Evolutionary conservation across 2,329 filamentous ascomycete species (phyloP).

Genomic region (Curvularia lunata): DNA sequence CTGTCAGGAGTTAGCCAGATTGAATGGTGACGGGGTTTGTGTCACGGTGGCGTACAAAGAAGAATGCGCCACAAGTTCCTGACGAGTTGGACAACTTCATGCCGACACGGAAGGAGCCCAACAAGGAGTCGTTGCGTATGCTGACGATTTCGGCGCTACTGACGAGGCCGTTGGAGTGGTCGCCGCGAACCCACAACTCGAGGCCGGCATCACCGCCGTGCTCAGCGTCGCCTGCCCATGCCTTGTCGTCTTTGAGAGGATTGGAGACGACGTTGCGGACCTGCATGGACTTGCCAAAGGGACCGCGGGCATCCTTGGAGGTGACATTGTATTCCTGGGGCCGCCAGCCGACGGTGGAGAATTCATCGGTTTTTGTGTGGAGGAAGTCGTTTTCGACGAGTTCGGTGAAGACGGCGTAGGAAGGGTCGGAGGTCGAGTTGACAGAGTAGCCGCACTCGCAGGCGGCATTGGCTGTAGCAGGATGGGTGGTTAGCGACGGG

Average conservation of each 20-base stretch:
- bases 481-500: neutral
- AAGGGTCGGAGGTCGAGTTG: constrained; percentile 51
- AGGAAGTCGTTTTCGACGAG: constrained; percentile 75
- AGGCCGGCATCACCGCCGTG: constrained; percentile 52
- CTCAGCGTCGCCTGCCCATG: constrained; percentile 55
- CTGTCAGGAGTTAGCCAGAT: constrained; percentile 50
- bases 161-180: constrained; percentile 58
- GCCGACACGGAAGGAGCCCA: constrained; percentile 71
- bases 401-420: constrained; percentile 67
- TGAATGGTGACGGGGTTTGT: neutral
- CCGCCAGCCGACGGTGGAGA: constrained; percentile 62
- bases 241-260: constrained; percentile 52
- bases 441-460: constrained; percentile 78
- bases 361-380: constrained; percentile 59
- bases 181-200: constrained; percentile 49
- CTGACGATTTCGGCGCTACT: constrained; percentile 70
- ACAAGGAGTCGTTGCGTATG: constrained; percentile 66
- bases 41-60: constrained; percentile 65
- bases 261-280: constrained; percentile 64
- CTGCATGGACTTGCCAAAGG: constrained; percentile 69
- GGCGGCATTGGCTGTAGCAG: constrained; percentile 50
- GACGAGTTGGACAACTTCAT: constrained; percentile 67
- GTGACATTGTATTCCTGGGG: constrained; percentile 72
- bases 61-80: constrained; percentile 80
- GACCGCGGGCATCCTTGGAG: constrained; percentile 63